phyloP scores from a whole-genome alignment of 1,284 basidiomycete genomes.

The Apiotrichum akiyoshidainum region DNA sequence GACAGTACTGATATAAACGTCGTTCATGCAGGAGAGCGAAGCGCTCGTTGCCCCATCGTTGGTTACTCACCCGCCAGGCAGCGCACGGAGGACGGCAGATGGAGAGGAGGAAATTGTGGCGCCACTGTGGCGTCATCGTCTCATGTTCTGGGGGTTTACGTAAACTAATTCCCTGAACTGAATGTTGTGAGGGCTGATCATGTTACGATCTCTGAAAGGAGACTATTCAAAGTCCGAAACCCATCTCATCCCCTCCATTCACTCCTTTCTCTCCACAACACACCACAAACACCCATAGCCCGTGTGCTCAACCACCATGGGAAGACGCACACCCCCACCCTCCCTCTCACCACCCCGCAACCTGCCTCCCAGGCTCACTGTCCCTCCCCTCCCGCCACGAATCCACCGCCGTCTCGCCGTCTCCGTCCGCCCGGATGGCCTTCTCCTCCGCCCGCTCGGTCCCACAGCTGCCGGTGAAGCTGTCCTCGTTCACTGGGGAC shows the following conservation, averaged over 20 bases:
- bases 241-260: not conserved
- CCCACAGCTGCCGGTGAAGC: constrained; percentile 5
- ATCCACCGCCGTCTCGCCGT: constrained; percentile 40
- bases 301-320: constrained; percentile 6
- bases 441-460: constrained; percentile 29
- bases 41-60: no score
- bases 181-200: no score
- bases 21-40: no score
- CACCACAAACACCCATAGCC: not conserved
- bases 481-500: constrained; percentile 42
- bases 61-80: no score
- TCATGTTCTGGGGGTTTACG: no score
- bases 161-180: no score
- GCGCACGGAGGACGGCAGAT: no score
- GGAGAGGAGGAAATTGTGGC: no score
- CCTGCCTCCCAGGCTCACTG: constrained; percentile 41
- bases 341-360: constrained; percentile 8
- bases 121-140: no score
- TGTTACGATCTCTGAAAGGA: no score
- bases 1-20: no score
- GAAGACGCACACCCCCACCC: constrained; percentile 1
- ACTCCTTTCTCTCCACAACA: not conserved
- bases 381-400: constrained; percentile 44
- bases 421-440: constrained; percentile 25
- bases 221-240: no score